Conservation (phyloP, 2,329 filamentous ascomycete species). For the Xylariaceae sp. region DNA sequence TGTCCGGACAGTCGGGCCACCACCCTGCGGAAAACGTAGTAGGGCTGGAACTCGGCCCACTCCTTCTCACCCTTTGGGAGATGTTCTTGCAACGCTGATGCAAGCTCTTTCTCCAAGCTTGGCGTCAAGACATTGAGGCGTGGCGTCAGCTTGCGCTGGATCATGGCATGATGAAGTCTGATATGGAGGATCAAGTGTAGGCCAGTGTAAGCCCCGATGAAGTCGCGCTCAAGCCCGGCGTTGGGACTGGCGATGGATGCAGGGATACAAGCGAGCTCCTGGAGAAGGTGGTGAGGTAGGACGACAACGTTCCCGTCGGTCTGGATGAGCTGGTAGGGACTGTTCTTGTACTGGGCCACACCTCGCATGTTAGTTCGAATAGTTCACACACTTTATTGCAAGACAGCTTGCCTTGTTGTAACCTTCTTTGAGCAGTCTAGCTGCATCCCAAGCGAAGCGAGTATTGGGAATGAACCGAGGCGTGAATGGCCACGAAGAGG, state of each 20-base stretch:
- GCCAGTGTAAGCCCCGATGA: conserved; percentile 2
- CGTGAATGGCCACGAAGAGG: too few species aligned
- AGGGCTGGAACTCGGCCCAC: neutral
- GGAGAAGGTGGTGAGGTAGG: neutral
- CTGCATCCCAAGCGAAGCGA: too few species aligned
- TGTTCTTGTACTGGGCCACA: too few species aligned
- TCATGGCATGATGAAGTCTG: conserved; percentile 4
- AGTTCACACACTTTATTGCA: too few species aligned
- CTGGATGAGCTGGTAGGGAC: neutral
- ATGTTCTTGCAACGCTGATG: neutral
- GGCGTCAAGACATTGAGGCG: neutral
- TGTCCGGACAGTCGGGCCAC: neutral
- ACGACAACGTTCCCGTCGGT: neutral
- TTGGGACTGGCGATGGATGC: neutral
- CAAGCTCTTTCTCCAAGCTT: neutral
- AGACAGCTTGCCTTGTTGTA: too few species aligned
- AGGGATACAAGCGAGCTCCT: conserved; percentile 2
- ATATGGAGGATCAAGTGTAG: conserved; percentile 6
- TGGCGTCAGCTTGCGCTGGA: conserved; percentile 10
- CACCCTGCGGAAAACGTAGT: neutral
- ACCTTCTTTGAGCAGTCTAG: too few species aligned
- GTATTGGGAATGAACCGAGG: too few species aligned
- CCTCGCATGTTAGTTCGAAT: too few species aligned
- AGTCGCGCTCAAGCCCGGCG: conserved; percentile 2
- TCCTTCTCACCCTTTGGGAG: neutral